Evolutionary conservation across 345 rosid genomes (phyloP), one percentile per base, ranked within the genome.

Genomic region (Isatis tinctoria): DNA sequence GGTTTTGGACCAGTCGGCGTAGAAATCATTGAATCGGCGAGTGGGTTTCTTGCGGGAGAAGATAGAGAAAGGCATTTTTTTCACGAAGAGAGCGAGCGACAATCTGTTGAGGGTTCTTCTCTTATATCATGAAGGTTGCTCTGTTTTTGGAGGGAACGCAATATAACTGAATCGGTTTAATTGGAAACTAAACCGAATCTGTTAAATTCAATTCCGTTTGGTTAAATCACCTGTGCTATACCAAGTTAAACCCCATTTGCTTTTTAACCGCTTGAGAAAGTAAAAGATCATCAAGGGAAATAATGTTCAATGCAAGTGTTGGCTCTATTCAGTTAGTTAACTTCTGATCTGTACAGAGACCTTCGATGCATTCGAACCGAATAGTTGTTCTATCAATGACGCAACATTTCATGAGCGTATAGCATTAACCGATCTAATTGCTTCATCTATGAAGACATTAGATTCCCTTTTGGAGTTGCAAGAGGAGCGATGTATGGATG

Each of bases 381-480:
- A n/a, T n/a, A 28, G 30, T 28, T 28, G 30, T 28, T 28, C n/a
- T n/a, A n/a, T n/a, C n/a, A n/a, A n/a, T n/a, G n/a, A n/a, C n/a
- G n/a, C n/a, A n/a, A n/a, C n/a, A n/a, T n/a, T n/a, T n/a, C n/a
- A n/a, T n/a, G n/a, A n/a, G n/a, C n/a, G n/a, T n/a, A n/a, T n/a
- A n/a, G n/a, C n/a, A n/a, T n/a, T n/a, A n/a, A n/a, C n/a, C n/a
- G 49, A 45, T 16, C 67, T 90, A 63, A 71, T 87, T 74, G 40
- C 80, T 63, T 79, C 93, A 59, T 82, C 96, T 56, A 83, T 86
- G 76, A 84, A 86, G 79, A 85, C 93, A 22, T 69, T 94, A 75
- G 85, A 85, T 76, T 90, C 96, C 54, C 61, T 91, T 8, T 74
- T 87, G 66, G 90, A 84, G 70, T 83, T 91, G 51, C 90, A 88